Base-by-base conservation (phyloP, 768 basidiomycete genomes). In the Pleurotus platypus region DNA sequence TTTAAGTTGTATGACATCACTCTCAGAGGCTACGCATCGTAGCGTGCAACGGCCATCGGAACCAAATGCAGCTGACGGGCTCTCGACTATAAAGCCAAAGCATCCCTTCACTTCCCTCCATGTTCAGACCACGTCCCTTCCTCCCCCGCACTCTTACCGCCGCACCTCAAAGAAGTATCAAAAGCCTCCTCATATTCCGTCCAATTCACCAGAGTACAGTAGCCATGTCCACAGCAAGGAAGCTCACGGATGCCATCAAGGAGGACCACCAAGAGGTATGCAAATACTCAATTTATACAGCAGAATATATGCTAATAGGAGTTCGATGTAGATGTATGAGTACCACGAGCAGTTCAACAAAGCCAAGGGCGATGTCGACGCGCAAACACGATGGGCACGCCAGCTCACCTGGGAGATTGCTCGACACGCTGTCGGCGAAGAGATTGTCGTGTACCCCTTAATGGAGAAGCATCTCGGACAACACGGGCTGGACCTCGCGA, bases 361-460 rank as follows among this genome's bases (percentile, higher is more conserved):
- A 49, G 68, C 69, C 46, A 61, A 64, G 0, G 78, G 75, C 1
- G 73, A 85, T 61, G 55, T 66, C 22, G 78, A 81, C 35, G 75
- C 75, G 0, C 80, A 83, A 64, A 69, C 65, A 2, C 76, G 81
- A 6, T 85, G 83, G 83, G 72, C 80, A 0, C 73, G 72, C 46
- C 83, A 84, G 64, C 70, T 86, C 4, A 74, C 70, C 11, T 86
- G 83, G 84, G 83, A 84, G 67, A 71, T 86, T 40, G 84, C 83
- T 1, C 75, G 82, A 0, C 84, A 86, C 58, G 80, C 84, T 3
- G 78, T 80, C 5, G 82, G 78, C 12, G 85, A 86, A 64, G 85
- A 87, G 65, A 76, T 86, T 39, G 72, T 87, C 38, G 79, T 85
- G 0, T 86, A 86, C 61, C 85, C 84, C 12, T 72, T 84, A 46